These are phyloP conservation scores for Trifolium dubium DNA, from an alignment of 306 rosid species.

Conservation along the genomic window DNA sequence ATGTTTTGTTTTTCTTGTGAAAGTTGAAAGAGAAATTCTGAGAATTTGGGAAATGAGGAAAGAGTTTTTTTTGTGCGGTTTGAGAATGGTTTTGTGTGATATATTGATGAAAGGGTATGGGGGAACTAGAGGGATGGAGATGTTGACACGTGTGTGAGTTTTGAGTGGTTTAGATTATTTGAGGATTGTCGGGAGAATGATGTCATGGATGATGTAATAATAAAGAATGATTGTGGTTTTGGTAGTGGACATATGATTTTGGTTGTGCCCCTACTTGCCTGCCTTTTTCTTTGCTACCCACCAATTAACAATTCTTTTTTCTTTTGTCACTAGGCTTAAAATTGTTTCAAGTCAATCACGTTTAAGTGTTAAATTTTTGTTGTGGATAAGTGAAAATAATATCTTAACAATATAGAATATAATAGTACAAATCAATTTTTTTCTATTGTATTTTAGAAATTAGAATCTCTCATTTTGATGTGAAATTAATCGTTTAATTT, in stretches of 20 bases:
- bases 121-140: constrained; percentile 21
- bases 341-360: no score
- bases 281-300: constrained; percentile 39
- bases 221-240: constrained; percentile 49
- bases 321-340: no score
- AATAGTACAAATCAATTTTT: no score
- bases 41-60: neutral
- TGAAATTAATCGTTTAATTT: no score
- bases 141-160: constrained; percentile 57
- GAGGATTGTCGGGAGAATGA: constrained; percentile 61
- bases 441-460: no score
- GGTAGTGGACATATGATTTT: constrained; percentile 51
- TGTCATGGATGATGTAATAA: constrained; percentile 59
- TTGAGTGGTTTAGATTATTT: constrained; percentile 40
- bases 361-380: no score
- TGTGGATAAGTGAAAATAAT: no score
- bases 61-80: constrained; percentile 4
- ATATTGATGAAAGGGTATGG: constrained; percentile 24
- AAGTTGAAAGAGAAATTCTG: constrained; percentile 22
- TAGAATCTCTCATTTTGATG: no score
- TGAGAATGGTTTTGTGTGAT: constrained; percentile 31
- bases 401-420: no score
- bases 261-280: constrained; percentile 40
- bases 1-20: neutral
- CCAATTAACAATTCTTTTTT: constrained; percentile 10